Conservation (phyloP, 768 basidiomycete species). For the Plicaturopsis crispa region DNA sequence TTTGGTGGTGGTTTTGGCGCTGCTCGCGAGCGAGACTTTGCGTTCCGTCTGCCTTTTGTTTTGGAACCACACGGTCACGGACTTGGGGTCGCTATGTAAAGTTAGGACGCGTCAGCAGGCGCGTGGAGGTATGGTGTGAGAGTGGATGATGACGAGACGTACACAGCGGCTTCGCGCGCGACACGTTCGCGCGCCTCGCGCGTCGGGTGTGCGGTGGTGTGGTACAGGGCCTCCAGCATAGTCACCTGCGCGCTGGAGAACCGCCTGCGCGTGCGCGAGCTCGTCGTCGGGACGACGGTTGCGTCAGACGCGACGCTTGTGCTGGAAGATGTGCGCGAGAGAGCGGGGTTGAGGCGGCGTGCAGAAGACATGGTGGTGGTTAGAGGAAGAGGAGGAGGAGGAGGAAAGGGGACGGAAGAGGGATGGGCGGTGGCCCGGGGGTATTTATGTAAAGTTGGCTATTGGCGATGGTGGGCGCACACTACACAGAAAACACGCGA, state of each 20-base stretch:
- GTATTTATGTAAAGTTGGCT: too few species aligned
- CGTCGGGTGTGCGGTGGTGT: slow-evolving; percentile 34
- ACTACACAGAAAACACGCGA: too few species aligned
- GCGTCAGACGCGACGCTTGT: slow-evolving; percentile 30
- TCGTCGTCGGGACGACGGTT: slow-evolving; percentile 7
- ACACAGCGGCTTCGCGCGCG: slow-evolving; percentile 30
- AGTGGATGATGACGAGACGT: slow-evolving; percentile 19
- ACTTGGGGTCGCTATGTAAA: too few species aligned
- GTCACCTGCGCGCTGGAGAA: slow-evolving; percentile 32
- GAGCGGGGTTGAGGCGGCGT: too few species aligned
- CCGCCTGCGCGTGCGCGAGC: slow-evolving; percentile 33
- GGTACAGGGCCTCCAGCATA: slow-evolving; percentile 35
- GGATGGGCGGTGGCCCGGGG: too few species aligned
- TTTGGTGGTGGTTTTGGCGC: too few species aligned
- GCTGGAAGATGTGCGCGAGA: slow-evolving; percentile 28
- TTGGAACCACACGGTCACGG: slow-evolving; percentile 28
- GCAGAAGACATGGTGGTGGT: too few species aligned
- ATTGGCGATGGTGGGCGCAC: too few species aligned
- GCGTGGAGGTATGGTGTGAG: too few species aligned
- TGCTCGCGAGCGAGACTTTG: slow-evolving; percentile 24
- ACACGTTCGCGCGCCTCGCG: slow-evolving; percentile 35
- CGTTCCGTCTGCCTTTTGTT: slow-evolving; percentile 26
- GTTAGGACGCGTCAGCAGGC: too few species aligned
- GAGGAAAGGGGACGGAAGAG: too few species aligned
- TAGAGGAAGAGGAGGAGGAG: too few species aligned